Evolutionary conservation across 2,329 filamentous ascomycete genomes (phyloP), one percentile per base, ranked within the genome.

Genomic region (Claviceps purpurea): DNA sequence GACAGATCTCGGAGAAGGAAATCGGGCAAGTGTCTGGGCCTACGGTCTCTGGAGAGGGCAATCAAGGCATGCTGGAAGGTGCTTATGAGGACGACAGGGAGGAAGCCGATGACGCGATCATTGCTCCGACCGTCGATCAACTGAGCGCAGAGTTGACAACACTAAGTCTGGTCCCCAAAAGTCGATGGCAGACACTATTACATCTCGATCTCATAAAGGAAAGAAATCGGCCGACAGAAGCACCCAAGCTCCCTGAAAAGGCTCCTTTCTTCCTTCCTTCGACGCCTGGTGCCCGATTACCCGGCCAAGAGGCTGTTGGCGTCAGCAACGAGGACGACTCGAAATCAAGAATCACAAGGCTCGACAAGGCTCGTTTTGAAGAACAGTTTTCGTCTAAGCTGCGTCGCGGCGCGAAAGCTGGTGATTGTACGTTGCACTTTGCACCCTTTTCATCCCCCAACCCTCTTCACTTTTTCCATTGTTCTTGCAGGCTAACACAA

Each of bases 211-310:
- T 89, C 26, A 95, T 98, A 64, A 87, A 90, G 70, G 81, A 89
- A 68, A 86, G 93, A 55, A 98, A 98, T 70, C 95, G 93, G 68
- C 93, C 94, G 0, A 90, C 82, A 58, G 89, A 96, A 66, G 81
- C 90, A 0, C 90, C 90, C 16, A 96, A 96, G 70, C 79, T 82
- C 6, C 93, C 93, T 0, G 88, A 96, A 65, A 95, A 94, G 63
- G 91, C 91, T 0, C 94, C 93, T 0, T 97, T 97, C 74, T 97
- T 97, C 74, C 75, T 97, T 4, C 88, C 89, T 0, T 84, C 84
- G 0, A 71, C 84, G 4, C 74, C 75, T 6, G 68, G 64, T 4
- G 68, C 68, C 1, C 67, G 68, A 34, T 61, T 69, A 1, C 72
- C 78, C 52, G 61, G 56, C 2, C 62, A 64, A 13, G 62, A 68